Evolutionary conservation across 2,329 filamentous ascomycete species (phyloP).

Genomic region (Alternaria gaisen): DNA sequence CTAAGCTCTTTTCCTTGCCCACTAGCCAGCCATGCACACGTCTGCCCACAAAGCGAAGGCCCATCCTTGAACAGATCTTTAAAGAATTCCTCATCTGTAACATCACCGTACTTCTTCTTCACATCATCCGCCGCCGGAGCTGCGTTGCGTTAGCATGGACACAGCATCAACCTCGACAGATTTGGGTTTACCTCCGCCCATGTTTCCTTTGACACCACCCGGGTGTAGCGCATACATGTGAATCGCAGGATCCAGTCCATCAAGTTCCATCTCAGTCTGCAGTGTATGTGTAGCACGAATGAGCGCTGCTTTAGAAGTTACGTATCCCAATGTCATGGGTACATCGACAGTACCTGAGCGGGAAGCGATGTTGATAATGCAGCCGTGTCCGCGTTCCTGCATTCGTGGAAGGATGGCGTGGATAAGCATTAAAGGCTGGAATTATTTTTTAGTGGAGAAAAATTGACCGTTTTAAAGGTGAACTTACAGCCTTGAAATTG

Average conservation of each 20-base stretch:
- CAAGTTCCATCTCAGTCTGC: constrained; percentile 41
- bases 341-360: constrained; percentile 43
- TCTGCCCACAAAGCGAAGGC: constrained; percentile 41
- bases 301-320: constrained; percentile 39
- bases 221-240: constrained; percentile 45
- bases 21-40: constrained; percentile 40
- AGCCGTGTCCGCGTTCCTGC: constrained; percentile 35
- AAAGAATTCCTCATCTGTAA: constrained; percentile 37
- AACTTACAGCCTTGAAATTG: constrained; percentile 39
- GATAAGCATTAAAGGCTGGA: constrained; percentile 37
- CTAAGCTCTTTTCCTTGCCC: constrained; percentile 41
- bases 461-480: background rate
- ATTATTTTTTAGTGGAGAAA: background rate
- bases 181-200: constrained; percentile 34
- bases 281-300: constrained; percentile 43
- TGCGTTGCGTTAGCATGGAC: constrained; percentile 18
- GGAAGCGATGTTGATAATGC: constrained; percentile 44
- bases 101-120: constrained; percentile 38
- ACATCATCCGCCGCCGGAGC: constrained; percentile 34
- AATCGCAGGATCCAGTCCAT: constrained; percentile 38
- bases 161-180: background rate
- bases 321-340: constrained; percentile 44
- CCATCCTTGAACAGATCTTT: constrained; percentile 40
- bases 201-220: constrained; percentile 38
- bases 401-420: constrained; percentile 36